A percentile compares a stretch with the other conserved stretches of the same genome.
These are phyloP conservation scores for Poterioochromonas sp. DNA, from an alignment of 352 stramenopile species.

Conservation along the genomic window DNA sequence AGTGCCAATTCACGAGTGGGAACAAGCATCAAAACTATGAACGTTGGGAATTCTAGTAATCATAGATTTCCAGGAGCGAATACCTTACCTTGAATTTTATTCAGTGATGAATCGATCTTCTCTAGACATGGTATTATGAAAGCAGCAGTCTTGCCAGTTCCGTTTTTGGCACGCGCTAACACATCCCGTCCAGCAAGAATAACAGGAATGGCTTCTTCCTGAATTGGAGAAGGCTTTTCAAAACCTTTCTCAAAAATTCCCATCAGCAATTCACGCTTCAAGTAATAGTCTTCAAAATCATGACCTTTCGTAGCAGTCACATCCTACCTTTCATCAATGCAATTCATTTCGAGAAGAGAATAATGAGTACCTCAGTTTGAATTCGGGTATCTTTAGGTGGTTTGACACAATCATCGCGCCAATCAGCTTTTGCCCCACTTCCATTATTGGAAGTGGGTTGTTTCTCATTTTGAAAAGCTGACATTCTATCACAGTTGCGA, in stretches of 20 bases:
- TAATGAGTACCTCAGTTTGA: conserved; percentile 14
- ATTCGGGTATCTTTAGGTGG: conserved; percentile 27
- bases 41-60: no score
- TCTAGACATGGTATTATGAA: conserved; percentile 99
- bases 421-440: no score
- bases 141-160: conserved; percentile 96
- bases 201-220: conserved; percentile 98
- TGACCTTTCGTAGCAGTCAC: conserved; percentile 98
- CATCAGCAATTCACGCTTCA: conserved; percentile 96
- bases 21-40: conserved; percentile 89
- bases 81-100: conserved; percentile 80
- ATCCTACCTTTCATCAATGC: conserved; percentile 53
- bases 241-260: conserved; percentile 99
- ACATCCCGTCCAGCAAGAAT: conserved; percentile 94
- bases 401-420: neutral
- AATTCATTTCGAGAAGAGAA: neutral
- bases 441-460: no score
- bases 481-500: no score
- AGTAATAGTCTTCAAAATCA: conserved; percentile 99
- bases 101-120: conserved; percentile 92
- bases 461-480: no score
- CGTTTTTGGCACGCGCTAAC: conserved; percentile 96
- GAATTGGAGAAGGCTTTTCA: conserved; percentile 94
- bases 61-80: no score
- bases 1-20: conserved; percentile 95